These are phyloP conservation scores for Linderina pennispora DNA, from an alignment of 192 early-diverging fungal genomes.

Conservation along the genomic window DNA sequence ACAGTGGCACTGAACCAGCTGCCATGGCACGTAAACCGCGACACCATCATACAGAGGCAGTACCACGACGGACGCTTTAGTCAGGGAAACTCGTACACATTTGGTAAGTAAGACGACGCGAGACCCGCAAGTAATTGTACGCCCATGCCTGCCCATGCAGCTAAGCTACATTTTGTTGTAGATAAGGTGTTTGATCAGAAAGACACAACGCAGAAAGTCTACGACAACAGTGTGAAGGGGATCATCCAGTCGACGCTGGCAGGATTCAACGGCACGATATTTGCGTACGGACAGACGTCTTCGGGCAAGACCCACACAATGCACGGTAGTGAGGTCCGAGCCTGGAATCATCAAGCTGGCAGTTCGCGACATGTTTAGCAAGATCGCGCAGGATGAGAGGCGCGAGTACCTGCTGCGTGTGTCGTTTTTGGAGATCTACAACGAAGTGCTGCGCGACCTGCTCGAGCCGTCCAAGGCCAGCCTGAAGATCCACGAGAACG, in stretches of 20 bases:
- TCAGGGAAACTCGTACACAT: conserved; percentile 44
- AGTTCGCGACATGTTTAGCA: conserved; percentile 57
- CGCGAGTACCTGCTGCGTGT: conserved; percentile 89
- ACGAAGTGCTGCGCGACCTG: conserved; percentile 87
- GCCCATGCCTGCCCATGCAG: not conserved
- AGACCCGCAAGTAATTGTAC: not conserved
- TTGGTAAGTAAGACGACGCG: conserved; percentile 19
- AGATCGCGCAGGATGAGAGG: conserved; percentile 35
- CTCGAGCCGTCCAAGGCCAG: conserved; percentile 76
- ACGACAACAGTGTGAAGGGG: conserved; percentile 46
- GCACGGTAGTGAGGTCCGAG: conserved; percentile 55
- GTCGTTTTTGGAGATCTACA: conserved; percentile 98
- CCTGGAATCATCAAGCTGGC: conserved; percentile 66
- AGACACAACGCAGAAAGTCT: conserved; percentile 35
- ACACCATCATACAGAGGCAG: conserved; percentile 39
- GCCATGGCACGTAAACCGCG: conserved; percentile 40
- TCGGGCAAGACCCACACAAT: conserved; percentile 87
- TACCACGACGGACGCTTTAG: conserved; percentile 19
- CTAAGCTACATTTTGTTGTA: conserved; percentile 4
- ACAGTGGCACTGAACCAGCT: conserved; percentile 17
- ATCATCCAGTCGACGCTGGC: conserved; percentile 71
- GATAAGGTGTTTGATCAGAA: conserved; percentile 48
- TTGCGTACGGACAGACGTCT: conserved; percentile 97
- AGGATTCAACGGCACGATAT: conserved; percentile 95
- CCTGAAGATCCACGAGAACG: conserved; percentile 82